Evolutionary conservation across 2,329 filamentous ascomycete genomes (phyloP), one percentile per base, ranked within the genome.

Genomic region (Myriosclerotinia duriaeana): DNA sequence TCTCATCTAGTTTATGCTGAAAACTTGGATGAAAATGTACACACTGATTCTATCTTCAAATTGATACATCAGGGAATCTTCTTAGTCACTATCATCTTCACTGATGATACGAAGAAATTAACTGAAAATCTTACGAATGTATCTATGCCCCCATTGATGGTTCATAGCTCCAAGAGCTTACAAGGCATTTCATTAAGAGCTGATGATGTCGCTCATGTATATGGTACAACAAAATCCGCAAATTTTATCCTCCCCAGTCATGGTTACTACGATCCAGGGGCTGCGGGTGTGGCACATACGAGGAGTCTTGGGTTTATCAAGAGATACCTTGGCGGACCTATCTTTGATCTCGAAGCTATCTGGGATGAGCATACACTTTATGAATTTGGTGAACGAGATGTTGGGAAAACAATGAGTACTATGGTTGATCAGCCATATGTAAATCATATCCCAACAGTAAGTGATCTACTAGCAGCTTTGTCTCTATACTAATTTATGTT

Each of bases 341-440:
- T 81, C 68, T 92, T 93, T 72, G 89, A 93, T 70, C 83, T 93
- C 8, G 91, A 93, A 74, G 82, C 83, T 2, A 87, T 93, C 59
- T 94, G 90, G 91, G 89, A 92, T 14, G 89, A 93, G 76, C 90
- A 94, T 74, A 90, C 88, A 0, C 82, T 83, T 53, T 89, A 84
- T 72, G 89, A 93, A 74, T 93, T 93, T 74, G 85, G 77, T 1
- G 85, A 87, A 65, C 83, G 89, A 11, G 85, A 85, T 3, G 89
- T 91, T 0, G 86, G 86, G 69, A 84, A 86, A 70, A 93, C 90
- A 0, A 93, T 93, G 90, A 82, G 81, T 22, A 93, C 90, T 0
- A 93, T 94, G 90, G 89, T 93, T 3, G 82, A 87, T 53, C 86
- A 92, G 74, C 90, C 90, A 3, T 92, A 93, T 73, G 90, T 93